Evolutionary conservation across 1,139 yeast genomes (phyloP), one percentile per base, ranked within the genome.

Genomic region (Tardiomyces blankii): DNA sequence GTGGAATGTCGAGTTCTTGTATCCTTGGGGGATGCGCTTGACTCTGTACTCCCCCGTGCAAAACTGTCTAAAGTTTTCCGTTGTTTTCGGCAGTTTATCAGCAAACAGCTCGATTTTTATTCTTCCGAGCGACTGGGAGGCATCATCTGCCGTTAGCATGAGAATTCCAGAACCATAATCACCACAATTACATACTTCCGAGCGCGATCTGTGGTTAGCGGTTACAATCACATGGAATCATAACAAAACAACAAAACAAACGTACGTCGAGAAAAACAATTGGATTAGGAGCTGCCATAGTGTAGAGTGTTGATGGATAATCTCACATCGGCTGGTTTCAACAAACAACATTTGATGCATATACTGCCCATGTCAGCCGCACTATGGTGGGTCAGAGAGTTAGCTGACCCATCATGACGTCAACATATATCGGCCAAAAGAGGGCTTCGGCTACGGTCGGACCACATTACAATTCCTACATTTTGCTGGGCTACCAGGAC

Each of bases 1-100:
- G 62, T 87, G 96, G 70, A 87, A 86, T 19, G 72, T 69, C 7
- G 88, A 77, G 23, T 81, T 81, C 61, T 85, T 83, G 70, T 80
- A 88, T 40, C 76, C 75, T 49, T 82, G 73, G 11, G 88, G 76
- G 2, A 60, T 53, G 1, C 67, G 66, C 41, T 63, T 58, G 42
- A 65, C 64, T 28, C 65, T 54, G 52, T 65, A 64, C 51, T 75
- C 80, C 8, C 80, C 80, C 0, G 80, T 75, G 54, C 80, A 75
- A 47, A 74, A 70, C 51, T 74, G 78, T 28, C 80, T 61, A 55
- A 75, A 75, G 58, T 75, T 75, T 50, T 76, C 80, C 19, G 71
- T 57, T 0, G 80, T 75, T 38, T 51, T 46, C 27, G 32, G 43
- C 25, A 18, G 16, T 9, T 30, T 30, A 11, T 30, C 60, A 5